These are phyloP conservation scores for Ophiocordyceps sinensis DNA, from an alignment of 2,329 filamentous ascomycete species.

Conservation along the genomic window DNA sequence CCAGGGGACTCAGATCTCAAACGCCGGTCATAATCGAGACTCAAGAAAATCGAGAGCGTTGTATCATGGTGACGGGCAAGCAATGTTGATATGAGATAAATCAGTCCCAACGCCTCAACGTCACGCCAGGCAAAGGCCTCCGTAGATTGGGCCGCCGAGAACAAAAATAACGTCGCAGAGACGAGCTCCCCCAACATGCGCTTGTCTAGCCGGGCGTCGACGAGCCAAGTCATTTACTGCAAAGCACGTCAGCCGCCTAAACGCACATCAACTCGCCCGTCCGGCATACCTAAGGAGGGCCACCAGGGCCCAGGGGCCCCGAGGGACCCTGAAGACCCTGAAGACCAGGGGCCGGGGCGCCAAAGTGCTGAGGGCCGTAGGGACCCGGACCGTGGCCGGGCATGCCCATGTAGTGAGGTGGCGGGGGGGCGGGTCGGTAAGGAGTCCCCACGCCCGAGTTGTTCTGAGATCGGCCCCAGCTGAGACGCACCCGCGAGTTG, in stretches of 20 bases:
- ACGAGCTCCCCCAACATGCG: slow-evolving; percentile 5
- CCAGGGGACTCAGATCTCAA: slow-evolving; percentile 23
- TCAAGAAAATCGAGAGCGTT: slow-evolving; percentile 15
- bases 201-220: slow-evolving; percentile 1
- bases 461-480: slow-evolving; percentile 97
- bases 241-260: background rate
- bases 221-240: slow-evolving; percentile 5
- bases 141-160: slow-evolving; percentile 8
- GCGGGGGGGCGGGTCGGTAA: slow-evolving; percentile 77
- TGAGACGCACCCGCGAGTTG: slow-evolving; percentile 92
- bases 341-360: slow-evolving; percentile 21
- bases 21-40: slow-evolving; percentile 25
- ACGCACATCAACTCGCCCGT: background rate
- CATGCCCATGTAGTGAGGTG: slow-evolving; percentile 40
- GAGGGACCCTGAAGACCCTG: slow-evolving; percentile 21
- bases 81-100: slow-evolving; percentile 15
- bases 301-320: slow-evolving; percentile 21
- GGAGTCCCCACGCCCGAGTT: slow-evolving; percentile 97
- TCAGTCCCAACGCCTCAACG: slow-evolving; percentile 15
- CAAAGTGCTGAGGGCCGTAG: slow-evolving; percentile 23
- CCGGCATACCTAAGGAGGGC: slow-evolving; percentile 23
- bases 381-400: slow-evolving; percentile 27
- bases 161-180: slow-evolving; percentile 10
- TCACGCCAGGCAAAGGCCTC: slow-evolving; percentile 9
- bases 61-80: slow-evolving; percentile 15